Evolutionary conservation across 1,284 basidiomycete genomes (phyloP), one percentile per base, ranked within the genome.

Genomic region (Puccinia hordei): DNA sequence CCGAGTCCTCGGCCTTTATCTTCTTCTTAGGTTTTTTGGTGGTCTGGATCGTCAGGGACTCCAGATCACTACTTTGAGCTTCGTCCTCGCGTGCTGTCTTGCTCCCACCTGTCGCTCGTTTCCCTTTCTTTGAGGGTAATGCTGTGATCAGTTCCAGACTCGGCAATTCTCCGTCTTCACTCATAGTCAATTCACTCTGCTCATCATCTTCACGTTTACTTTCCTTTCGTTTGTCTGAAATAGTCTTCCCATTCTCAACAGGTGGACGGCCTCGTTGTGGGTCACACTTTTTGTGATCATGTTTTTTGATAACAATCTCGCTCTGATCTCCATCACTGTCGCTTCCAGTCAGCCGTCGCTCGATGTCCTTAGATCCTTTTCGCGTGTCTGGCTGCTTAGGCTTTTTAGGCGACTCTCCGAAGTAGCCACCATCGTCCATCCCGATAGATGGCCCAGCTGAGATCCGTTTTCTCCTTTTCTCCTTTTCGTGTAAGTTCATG

Each of bases 401-500:
- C 27, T 68, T 68, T 13, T 15, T 38, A 3, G 66, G 41, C 9
- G 71, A n/a, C 22, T 13, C 13, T 49, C 75, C 75, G 66, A 68
- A 68, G 53, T 69, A 69, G 19, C 63, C 75, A n/a, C 63, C 75
- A 53, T 77, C 63, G 6, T 66, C 63, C 17, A 55, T 24, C n/a
- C 61, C 61, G n/a, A 55, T 2, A 6, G 19, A 33, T 8, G 15
- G 33, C n/a, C 33, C 59, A 38, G 17, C 49, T 27, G 63, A 68
- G 46, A n/a, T 49, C 15, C 41, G 38, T 33, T 65, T 77, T 30
- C 49, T 24, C 24, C 41, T 77, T 44, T 68, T 77, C 63, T 77
- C 75, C 51, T 77, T 65, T 53, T 77, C 75, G 65, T 78, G 75
- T 24, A 78, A 35, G n/a, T 68, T 66, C 75, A 78, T 78, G 55